Evolutionary conservation across 768 basidiomycete genomes (phyloP).

Genomic region (Crucibulum laeve): DNA sequence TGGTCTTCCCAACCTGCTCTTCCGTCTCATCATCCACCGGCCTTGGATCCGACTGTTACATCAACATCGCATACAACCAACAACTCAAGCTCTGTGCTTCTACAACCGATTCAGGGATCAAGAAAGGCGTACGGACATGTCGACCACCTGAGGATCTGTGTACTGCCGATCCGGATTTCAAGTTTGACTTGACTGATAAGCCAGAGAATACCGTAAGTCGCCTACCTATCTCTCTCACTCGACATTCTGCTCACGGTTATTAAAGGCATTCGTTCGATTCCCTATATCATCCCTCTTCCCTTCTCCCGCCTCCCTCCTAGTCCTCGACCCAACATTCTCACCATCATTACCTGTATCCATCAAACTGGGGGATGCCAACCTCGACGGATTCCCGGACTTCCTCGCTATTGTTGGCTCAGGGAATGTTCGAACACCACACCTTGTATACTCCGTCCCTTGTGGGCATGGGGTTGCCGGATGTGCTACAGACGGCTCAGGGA

Average conservation of each 20-base stretch:
- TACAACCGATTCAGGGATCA: conserved; percentile 41
- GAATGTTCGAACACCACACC: conserved; percentile 46
- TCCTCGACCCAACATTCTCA: conserved; percentile 59
- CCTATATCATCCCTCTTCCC: conserved; percentile 60
- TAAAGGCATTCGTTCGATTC: conserved; percentile 62
- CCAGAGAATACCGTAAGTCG: conserved; percentile 45
- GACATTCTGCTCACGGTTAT: neutral
- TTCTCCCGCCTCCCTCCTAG: conserved; percentile 52
- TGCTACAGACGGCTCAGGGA: conserved; percentile 37
- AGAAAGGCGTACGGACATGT: conserved; percentile 55
- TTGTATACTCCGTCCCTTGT: conserved; percentile 66
- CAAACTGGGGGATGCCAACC: conserved; percentile 83
- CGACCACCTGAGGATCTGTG: conserved; percentile 81
- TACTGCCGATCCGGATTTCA: conserved; percentile 73
- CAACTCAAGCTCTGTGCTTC: conserved; percentile 80
- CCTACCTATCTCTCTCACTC: neutral
- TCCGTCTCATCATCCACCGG: conserved; percentile 66
- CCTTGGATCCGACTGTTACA: conserved; percentile 67
- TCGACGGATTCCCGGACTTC: conserved; percentile 94
- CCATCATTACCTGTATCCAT: conserved; percentile 74
- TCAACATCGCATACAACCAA: conserved; percentile 92
- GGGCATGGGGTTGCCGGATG: conserved; percentile 54
- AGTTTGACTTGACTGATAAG: conserved; percentile 59
- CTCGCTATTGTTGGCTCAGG: conserved; percentile 50
- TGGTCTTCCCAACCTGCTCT: conserved; percentile 85